A percentile compares a stretch with the other conserved stretches of the same genome.
These are phyloP conservation scores for Cladosporium sp. DNA, from an alignment of 2,329 filamentous ascomycete species.

Conservation along the genomic window DNA sequence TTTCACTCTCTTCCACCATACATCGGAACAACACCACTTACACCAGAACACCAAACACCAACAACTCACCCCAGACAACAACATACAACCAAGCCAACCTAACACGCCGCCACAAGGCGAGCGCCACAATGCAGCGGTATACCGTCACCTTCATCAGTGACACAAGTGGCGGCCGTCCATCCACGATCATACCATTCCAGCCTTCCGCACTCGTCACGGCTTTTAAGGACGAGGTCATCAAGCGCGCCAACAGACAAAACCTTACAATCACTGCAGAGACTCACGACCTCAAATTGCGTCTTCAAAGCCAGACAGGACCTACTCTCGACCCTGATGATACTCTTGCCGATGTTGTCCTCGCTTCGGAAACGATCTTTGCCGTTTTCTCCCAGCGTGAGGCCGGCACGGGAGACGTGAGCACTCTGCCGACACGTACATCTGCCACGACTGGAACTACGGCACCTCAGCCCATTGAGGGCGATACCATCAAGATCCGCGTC, in stretches of 20 bases:
- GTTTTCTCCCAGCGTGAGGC: constrained; percentile 9
- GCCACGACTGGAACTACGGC: too few relatives aligned
- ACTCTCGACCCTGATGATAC: constrained; percentile 27
- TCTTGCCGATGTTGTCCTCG: constrained; percentile 23
- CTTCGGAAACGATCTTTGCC: constrained; percentile 25
- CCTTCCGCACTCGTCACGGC: constrained; percentile 16
- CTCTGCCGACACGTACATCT: background rate
- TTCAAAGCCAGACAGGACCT: constrained; percentile 23
- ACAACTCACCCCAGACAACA: background rate
- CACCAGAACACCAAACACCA: background rate
- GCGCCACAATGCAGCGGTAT: constrained; percentile 22
- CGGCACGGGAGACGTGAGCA: background rate
- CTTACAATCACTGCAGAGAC: constrained; percentile 15
- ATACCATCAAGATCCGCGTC: constrained; percentile 23
- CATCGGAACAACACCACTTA: background rate
- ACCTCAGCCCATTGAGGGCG: too few relatives aligned
- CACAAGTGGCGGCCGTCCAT: constrained; percentile 8
- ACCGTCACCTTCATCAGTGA: constrained; percentile 19
- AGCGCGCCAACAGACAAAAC: constrained; percentile 15
- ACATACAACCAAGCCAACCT: background rate
- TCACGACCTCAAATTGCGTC: constrained; percentile 22
- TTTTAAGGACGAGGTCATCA: constrained; percentile 20
- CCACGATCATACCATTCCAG: constrained; percentile 21
- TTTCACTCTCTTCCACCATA: too few relatives aligned
- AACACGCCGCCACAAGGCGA: background rate